These are phyloP conservation scores for Phytophthora pisi DNA, from an alignment of 352 stramenopile genomes.

Conservation along the genomic window DNA sequence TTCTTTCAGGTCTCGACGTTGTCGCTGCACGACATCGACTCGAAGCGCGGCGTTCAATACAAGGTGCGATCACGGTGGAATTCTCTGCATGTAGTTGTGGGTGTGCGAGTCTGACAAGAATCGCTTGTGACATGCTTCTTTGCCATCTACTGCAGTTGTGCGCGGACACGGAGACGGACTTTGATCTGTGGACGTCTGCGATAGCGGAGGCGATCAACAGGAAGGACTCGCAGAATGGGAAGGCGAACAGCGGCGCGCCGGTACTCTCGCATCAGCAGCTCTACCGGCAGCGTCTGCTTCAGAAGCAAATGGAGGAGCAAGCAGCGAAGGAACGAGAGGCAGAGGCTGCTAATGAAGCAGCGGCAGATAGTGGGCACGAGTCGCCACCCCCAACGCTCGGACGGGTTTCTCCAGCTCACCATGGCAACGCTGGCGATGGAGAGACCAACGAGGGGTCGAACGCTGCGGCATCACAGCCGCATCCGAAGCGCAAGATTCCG, in stretches of 20 bases:
- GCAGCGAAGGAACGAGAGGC: constrained; percentile 22
- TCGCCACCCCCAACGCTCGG: constrained; percentile 13
- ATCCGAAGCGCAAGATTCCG: constrained; percentile 33
- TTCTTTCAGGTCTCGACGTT: constrained; percentile 88
- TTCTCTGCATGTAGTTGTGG: neutral
- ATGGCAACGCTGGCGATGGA: neutral
- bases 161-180: constrained; percentile 76
- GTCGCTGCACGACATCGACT: constrained; percentile 77
- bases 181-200: constrained; percentile 78
- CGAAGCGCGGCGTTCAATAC: constrained; percentile 83
- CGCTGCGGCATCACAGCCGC: constrained; percentile 2
- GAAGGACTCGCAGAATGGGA: constrained; percentile 52
- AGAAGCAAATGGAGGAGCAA: constrained; percentile 52
- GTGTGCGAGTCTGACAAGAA: constrained; percentile 14
- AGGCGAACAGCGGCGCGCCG: constrained; percentile 29
- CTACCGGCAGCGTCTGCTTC: constrained; percentile 70
- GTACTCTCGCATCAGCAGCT: constrained; percentile 77
- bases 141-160: constrained; percentile 48
- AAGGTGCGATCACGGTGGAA: constrained; percentile 49
- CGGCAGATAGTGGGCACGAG: constrained; percentile 12
- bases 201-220: constrained; percentile 81
- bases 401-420: constrained; percentile 2
- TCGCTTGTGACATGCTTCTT: constrained; percentile 19
- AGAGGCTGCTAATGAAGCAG: constrained; percentile 8
- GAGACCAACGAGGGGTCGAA: neutral